These are phyloP conservation scores for Mycothermus thermophilus DNA, from an alignment of 495 filamentous ascomycete species.

Conservation along the genomic window DNA sequence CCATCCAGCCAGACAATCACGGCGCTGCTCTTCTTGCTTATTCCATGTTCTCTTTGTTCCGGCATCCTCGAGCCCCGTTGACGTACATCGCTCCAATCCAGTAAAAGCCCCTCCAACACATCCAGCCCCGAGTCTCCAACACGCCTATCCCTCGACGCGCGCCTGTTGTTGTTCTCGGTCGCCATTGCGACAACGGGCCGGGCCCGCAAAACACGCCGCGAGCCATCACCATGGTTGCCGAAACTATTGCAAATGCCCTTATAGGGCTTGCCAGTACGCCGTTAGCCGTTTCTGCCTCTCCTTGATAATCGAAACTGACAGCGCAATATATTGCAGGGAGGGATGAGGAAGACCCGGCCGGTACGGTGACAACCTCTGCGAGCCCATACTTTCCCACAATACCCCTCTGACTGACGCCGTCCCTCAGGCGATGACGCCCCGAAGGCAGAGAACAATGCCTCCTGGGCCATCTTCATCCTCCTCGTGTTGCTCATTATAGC, in stretches of 20 bases:
- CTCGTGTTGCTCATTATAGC: conserved; percentile 85
- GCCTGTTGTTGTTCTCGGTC: neutral
- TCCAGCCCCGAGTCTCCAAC: no score
- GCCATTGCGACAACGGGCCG: conserved; percentile 4
- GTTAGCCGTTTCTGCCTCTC: neutral
- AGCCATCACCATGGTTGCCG: conserved; percentile 17
- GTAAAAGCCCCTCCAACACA: no score
- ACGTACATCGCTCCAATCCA: no score
- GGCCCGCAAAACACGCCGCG: no score
- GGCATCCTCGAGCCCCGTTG: no score
- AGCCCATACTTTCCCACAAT: neutral
- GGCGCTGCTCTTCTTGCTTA: no score
- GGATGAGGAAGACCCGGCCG: conserved; percentile 39
- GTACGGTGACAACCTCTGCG: conserved; percentile 18
- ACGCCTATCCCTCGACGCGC: no score
- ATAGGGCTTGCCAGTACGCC: conserved; percentile 30
- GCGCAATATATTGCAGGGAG: conserved; percentile 22
- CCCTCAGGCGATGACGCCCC: conserved; percentile 31
- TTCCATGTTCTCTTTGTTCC: no score
- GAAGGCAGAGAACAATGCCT: conserved; percentile 81
- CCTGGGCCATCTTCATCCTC: conserved; percentile 93
- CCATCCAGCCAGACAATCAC: no score
- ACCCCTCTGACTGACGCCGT: neutral
- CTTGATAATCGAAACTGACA: conserved; percentile 9
- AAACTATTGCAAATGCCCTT: conserved; percentile 26